Conservation (phyloP, 345 rosid genomes). For the Murraya koenigii region DNA sequence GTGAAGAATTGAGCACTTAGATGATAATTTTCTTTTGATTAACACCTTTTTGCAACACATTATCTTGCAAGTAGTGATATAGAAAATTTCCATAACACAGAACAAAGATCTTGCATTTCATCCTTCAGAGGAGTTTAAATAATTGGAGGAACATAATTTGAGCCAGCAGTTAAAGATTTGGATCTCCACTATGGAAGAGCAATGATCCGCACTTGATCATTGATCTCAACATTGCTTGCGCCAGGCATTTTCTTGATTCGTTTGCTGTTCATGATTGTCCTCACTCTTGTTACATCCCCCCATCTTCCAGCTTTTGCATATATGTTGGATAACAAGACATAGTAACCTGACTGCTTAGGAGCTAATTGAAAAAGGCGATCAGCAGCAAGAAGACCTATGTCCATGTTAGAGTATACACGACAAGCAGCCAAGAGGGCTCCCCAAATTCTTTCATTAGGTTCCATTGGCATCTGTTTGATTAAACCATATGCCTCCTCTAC, state of each 20-base stretch:
- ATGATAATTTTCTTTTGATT: too few relatives aligned
- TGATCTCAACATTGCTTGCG: constrained; percentile 59
- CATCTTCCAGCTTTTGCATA: constrained; percentile 81
- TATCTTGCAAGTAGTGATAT: too few relatives aligned
- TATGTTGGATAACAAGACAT: constrained; percentile 70
- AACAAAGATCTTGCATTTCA: too few relatives aligned
- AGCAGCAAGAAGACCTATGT: constrained; percentile 66
- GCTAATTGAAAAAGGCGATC: constrained; percentile 56
- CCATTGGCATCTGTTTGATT: constrained; percentile 49
- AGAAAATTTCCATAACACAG: too few relatives aligned
- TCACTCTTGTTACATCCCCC: constrained; percentile 54
- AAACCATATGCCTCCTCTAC: constrained; percentile 59
- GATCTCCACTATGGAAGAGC: too few relatives aligned
- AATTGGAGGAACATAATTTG: too few relatives aligned
- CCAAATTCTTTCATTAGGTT: constrained; percentile 75
- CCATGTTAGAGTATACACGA: constrained; percentile 47
- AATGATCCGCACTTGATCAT: constrained; percentile 27
- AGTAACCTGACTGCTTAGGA: constrained; percentile 63
- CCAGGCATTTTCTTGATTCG: constrained; percentile 66
- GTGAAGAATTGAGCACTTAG: too few relatives aligned
- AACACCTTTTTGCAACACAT: too few relatives aligned
- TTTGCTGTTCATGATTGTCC: constrained; percentile 54
- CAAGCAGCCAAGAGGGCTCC: constrained; percentile 73
- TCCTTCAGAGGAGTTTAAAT: too few relatives aligned
- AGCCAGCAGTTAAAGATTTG: too few relatives aligned